Conservation (phyloP, 2,329 filamentous ascomycete species). For the Rhynchosporium agropyri region DNA sequence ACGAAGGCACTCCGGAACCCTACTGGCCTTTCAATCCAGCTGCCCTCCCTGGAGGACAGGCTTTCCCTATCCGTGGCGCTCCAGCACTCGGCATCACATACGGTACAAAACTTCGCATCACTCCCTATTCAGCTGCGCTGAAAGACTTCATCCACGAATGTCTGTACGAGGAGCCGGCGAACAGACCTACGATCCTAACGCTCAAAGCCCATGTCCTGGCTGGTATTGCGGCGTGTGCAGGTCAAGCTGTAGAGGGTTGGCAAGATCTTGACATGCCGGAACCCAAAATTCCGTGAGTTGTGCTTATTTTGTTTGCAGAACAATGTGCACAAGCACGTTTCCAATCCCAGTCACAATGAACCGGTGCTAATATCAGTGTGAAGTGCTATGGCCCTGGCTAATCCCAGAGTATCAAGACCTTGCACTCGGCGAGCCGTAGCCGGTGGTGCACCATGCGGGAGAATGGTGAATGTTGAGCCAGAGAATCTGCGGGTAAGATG, state of each 20-base stretch:
- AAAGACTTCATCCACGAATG: slow-evolving; percentile 17
- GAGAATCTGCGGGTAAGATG: neutral
- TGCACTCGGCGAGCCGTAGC: too few relatives aligned
- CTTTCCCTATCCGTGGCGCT: neutral
- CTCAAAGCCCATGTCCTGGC: neutral
- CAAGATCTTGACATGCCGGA: slow-evolving; percentile 9
- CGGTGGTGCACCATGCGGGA: neutral
- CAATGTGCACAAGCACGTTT: too few relatives aligned
- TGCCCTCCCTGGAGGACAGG: neutral
- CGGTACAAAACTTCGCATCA: neutral
- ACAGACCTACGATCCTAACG: neutral
- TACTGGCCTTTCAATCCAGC: slow-evolving; percentile 1
- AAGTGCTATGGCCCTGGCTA: too few relatives aligned
- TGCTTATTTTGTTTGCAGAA: too few relatives aligned
- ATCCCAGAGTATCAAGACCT: too few relatives aligned
- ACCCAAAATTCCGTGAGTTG: neutral
- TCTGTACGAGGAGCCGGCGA: slow-evolving; percentile 10
- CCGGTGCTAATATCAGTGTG: too few relatives aligned
- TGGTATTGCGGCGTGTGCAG: neutral
- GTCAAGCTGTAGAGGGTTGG: neutral
- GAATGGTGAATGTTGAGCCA: neutral
- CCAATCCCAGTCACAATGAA: too few relatives aligned
- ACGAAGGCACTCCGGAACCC: neutral
- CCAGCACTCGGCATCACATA: neutral
- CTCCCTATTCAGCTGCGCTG: neutral